Conservation (phyloP, 441 rosid genomes). For the Gossypium laxum region DNA sequence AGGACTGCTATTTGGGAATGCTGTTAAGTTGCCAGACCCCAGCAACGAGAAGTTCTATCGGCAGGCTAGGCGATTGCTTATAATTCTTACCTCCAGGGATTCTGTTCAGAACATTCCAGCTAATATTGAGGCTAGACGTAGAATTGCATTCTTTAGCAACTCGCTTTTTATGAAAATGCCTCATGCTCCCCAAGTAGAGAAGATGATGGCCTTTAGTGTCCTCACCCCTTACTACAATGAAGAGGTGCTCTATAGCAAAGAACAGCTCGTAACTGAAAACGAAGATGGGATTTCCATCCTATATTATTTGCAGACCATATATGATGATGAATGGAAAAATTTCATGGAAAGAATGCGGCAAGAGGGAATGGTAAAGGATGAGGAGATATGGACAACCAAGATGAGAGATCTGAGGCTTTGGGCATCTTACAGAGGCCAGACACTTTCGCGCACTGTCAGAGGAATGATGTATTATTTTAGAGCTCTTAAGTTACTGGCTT, state of each 20-base stretch:
- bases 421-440: conserved; percentile 2
- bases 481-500: conserved; percentile 1
- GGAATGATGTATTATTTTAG: conserved; percentile 2
- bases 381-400: conserved; percentile 8
- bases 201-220: conserved; percentile 4
- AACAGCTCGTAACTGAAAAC: neutral
- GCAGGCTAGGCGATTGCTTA: neutral
- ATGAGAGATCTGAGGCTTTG: conserved; percentile 5
- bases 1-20: neutral
- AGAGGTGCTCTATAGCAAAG: neutral
- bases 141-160: neutral
- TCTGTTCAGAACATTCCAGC: neutral
- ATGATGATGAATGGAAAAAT: neutral
- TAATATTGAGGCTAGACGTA: neutral
- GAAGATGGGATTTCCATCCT: neutral
- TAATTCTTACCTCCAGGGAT: conserved; percentile 3
- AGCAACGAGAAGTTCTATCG: neutral
- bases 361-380: conserved; percentile 3
- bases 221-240: conserved; percentile 5
- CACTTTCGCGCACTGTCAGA: neutral
- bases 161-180: neutral
- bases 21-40: neutral
- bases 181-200: conserved; percentile 4
- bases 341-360: neutral
- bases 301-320: conserved; percentile 2